Conservation (phyloP, 129 eudicot species). For the Centrapalus pauciflorus region DNA sequence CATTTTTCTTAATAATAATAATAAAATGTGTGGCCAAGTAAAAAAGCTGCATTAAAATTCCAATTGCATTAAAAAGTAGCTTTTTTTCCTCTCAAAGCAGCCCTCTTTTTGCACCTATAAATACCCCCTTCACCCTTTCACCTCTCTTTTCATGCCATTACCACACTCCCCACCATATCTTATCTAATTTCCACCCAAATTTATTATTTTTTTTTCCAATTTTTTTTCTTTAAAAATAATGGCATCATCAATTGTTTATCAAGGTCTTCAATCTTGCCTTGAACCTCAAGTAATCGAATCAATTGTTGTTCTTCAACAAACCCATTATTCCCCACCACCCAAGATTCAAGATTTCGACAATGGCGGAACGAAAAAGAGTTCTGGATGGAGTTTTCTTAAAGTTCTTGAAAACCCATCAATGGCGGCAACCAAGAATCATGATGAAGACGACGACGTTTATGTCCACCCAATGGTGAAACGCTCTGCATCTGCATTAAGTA, state of each 20-base stretch:
- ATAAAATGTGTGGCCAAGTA: slow-evolving; percentile 37
- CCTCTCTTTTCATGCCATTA: slow-evolving; percentile 37
- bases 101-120: slow-evolving; percentile 48
- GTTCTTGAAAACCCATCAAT: slow-evolving; percentile 38
- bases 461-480: slow-evolving; percentile 64
- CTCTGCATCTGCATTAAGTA: slow-evolving; percentile 49
- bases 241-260: slow-evolving; percentile 39
- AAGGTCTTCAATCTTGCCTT: slow-evolving; percentile 47
- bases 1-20: slow-evolving; percentile 23
- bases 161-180: slow-evolving; percentile 24
- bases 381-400: slow-evolving; percentile 50
- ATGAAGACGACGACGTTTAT: slow-evolving; percentile 33
- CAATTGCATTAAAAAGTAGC: slow-evolving; percentile 35
- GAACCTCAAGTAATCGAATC: slow-evolving; percentile 45
- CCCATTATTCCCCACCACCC: slow-evolving; percentile 5
- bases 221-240: slow-evolving; percentile 21
- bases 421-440: not conserved
- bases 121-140: slow-evolving; percentile 42
- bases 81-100: slow-evolving; percentile 10
- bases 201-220: not conserved
- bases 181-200: slow-evolving; percentile 10
- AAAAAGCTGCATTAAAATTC: slow-evolving; percentile 23
- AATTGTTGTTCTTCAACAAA: slow-evolving; percentile 19
- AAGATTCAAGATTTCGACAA: slow-evolving; percentile 1
- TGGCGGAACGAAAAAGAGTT: slow-evolving; percentile 1